These are phyloP conservation scores for Teratosphaeriaceae sp. DNA, from an alignment of 2,329 filamentous ascomycete species.

Conservation along the genomic window DNA sequence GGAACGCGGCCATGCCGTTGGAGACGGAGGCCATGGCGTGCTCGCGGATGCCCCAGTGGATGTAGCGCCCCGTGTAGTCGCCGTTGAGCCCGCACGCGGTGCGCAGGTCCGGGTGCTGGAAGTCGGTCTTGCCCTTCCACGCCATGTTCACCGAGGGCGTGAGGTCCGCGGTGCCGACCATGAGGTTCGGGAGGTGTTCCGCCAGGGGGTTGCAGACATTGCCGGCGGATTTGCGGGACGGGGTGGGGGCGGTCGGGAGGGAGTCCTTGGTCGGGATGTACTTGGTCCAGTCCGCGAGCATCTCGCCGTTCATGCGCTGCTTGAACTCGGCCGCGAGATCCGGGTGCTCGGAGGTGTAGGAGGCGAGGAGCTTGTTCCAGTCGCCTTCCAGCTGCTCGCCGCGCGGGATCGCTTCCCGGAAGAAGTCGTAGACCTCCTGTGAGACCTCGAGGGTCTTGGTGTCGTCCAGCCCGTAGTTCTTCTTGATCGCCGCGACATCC, in stretches of 20 bases:
- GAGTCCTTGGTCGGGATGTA: conserved; percentile 41
- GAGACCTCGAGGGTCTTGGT: conserved; percentile 31
- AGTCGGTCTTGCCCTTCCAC: conserved; percentile 43
- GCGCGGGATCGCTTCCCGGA: conserved; percentile 40
- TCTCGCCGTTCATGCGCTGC: conserved; percentile 42
- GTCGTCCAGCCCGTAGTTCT: conserved; percentile 43
- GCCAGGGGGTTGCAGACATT: conserved; percentile 34
- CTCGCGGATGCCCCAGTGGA: conserved; percentile 56
- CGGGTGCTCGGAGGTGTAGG: conserved; percentile 41
- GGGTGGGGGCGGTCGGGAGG: conserved; percentile 43
- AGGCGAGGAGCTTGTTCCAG: conserved; percentile 43
- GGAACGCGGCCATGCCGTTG: conserved; percentile 33
- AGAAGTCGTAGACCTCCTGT: conserved; percentile 47
- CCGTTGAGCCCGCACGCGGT: conserved; percentile 46
- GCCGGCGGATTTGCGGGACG: conserved; percentile 46
- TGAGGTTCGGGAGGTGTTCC: conserved; percentile 26
- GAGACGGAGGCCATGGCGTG: conserved; percentile 54
- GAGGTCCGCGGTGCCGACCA: conserved; percentile 33
- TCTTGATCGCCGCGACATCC: conserved; percentile 52
- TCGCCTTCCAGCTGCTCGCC: conserved; percentile 42
- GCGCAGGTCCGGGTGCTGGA: conserved; percentile 35
- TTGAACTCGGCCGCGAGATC: conserved; percentile 46
- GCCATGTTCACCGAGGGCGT: conserved; percentile 33
- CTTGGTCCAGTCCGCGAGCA: conserved; percentile 43
- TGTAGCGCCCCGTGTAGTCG: conserved; percentile 42